A percentile compares a stretch with the other conserved stretches of the same genome.
Conservation (phyloP, 2,329 filamentous ascomycete species). For the Chalaropsis ovoidea region DNA sequence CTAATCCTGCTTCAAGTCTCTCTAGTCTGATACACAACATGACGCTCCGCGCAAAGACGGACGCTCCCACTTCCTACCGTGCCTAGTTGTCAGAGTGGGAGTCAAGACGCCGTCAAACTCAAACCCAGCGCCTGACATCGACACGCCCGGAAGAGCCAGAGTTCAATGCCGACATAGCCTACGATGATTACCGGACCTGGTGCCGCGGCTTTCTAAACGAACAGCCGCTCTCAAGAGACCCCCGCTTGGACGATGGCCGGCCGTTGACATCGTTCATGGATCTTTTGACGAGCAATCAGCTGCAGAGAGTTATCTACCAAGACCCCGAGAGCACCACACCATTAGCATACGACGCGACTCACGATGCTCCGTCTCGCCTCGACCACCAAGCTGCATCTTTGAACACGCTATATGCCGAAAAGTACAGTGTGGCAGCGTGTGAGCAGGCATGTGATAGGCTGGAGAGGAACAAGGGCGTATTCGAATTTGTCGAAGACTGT, state of each 20-base stretch:
- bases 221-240: background rate
- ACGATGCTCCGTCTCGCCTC: background rate
- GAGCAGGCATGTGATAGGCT: background rate
- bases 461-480: background rate
- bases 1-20: background rate
- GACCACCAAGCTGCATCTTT: background rate
- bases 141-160: no score
- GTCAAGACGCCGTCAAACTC: background rate
- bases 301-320: background rate
- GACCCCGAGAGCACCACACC: background rate
- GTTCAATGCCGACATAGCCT: no score
- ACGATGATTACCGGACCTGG: background rate
- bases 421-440: background rate
- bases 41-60: background rate
- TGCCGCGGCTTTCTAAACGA: background rate
- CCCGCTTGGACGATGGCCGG: background rate
- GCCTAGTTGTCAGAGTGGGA: slow-evolving; percentile 7
- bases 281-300: background rate
- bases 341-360: background rate
- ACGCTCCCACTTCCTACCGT: background rate
- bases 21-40: background rate
- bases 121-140: background rate
- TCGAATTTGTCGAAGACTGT: background rate
- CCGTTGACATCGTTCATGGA: background rate
- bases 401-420: background rate